Evolutionary conservation across 192 early-diverging fungal species (phyloP).

Genomic region (Chytriomyces sp.): DNA sequence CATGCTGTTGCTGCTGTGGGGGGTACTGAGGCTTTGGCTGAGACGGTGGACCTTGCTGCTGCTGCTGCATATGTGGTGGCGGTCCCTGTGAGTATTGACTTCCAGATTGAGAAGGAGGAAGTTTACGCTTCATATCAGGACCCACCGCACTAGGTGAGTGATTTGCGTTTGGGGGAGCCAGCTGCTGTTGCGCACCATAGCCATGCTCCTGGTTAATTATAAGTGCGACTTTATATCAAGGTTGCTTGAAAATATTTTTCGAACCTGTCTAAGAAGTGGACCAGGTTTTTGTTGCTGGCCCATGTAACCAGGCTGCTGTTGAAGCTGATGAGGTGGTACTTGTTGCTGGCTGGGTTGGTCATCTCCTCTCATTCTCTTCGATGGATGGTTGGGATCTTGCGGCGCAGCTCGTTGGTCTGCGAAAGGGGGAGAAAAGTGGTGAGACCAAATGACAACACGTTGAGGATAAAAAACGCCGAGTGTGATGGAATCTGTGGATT

Average conservation of each 20-base stretch:
- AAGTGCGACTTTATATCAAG: neutral
- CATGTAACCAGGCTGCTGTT: slow-evolving; percentile 25
- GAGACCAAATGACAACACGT: too few species aligned
- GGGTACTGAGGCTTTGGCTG: slow-evolving; percentile 23
- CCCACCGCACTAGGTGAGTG: neutral
- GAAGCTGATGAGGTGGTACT: slow-evolving; percentile 41
- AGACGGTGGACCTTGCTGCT: slow-evolving; percentile 8
- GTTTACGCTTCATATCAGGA: slow-evolving; percentile 20
- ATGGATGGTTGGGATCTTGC: slow-evolving; percentile 28
- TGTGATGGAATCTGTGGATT: too few species aligned
- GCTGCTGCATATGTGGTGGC: slow-evolving; percentile 11
- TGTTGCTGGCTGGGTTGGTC: slow-evolving; percentile 42
- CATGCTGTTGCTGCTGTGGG: slow-evolving; percentile 44
- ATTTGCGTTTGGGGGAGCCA: neutral
- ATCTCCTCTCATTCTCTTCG: slow-evolving; percentile 45
- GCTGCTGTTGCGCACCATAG: neutral
- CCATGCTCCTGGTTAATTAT: slow-evolving; percentile 15
- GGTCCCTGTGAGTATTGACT: slow-evolving; percentile 7
- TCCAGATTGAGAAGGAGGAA: slow-evolving; percentile 20
- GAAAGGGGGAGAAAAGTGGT: too few species aligned
- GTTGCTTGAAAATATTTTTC: neutral
- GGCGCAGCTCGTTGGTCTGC: neutral
- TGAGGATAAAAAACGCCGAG: too few species aligned
- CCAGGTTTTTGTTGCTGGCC: neutral
- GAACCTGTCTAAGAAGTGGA: slow-evolving; percentile 16